These are phyloP conservation scores for Cryptococcus sp. DNA, from an alignment of 1,284 basidiomycete genomes.

Conservation along the genomic window DNA sequence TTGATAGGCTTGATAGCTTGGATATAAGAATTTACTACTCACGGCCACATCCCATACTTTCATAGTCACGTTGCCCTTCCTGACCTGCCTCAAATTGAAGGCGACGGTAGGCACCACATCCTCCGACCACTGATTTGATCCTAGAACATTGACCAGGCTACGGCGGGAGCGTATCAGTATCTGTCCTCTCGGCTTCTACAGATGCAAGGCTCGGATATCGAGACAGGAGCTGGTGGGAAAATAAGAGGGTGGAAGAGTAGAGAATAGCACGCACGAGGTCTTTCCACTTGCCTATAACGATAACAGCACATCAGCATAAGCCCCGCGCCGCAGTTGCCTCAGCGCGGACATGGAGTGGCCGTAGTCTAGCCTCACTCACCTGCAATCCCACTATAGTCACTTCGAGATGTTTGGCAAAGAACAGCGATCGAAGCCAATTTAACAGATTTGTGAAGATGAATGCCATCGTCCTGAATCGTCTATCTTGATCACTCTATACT, in stretches of 20 bases:
- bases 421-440: slow-evolving; percentile 59
- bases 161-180: neutral
- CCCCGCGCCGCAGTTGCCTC: neutral
- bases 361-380: slow-evolving; percentile 56
- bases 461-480: slow-evolving; percentile 56
- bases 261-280: slow-evolving; percentile 63
- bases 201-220: no score
- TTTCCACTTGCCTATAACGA: slow-evolving; percentile 80
- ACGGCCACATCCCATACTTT: slow-evolving; percentile 93
- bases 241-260: no score
- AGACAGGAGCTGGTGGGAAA: no score
- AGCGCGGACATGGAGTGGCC: no score
- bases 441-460: slow-evolving; percentile 68
- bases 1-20: neutral
- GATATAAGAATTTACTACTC: slow-evolving; percentile 20
- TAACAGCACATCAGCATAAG: neutral
- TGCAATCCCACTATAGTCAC: slow-evolving; percentile 92
- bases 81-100: slow-evolving; percentile 70
- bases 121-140: slow-evolving; percentile 88
- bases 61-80: slow-evolving; percentile 85
- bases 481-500: neutral
- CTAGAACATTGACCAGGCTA: slow-evolving; percentile 79
- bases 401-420: slow-evolving; percentile 90
- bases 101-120: slow-evolving; percentile 93
- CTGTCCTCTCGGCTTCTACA: no score